phyloP scores from a whole-genome alignment of 2,329 filamentous ascomycete genomes.

The Alternaria gansuensis region DNA sequence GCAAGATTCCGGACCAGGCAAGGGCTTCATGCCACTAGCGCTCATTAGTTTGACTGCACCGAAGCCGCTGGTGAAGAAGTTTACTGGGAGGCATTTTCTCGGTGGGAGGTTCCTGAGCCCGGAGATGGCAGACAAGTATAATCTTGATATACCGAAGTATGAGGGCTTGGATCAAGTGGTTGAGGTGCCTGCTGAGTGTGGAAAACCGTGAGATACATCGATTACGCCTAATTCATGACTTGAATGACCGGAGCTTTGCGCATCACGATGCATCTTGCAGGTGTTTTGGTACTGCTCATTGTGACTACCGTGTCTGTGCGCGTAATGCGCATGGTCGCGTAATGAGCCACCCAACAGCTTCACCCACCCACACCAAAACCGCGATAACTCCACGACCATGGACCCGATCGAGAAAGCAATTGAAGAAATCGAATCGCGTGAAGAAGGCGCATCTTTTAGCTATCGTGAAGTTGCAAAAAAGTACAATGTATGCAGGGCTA shows the following conservation, averaged over 20 bases:
- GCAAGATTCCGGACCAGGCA: constrained; percentile 77
- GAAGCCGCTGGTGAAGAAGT: constrained; percentile 86
- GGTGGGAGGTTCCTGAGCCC: constrained; percentile 88
- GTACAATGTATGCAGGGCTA: no score
- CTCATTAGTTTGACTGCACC: constrained; percentile 91
- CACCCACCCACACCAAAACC: no score
- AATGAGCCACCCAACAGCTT: no score
- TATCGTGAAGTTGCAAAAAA: no score
- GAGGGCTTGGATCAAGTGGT: constrained; percentile 88
- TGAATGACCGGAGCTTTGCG: background rate
- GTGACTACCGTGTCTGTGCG: no score
- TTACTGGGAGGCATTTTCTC: constrained; percentile 87
- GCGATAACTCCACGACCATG: no score
- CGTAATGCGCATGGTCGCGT: no score
- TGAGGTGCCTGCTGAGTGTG: constrained; percentile 66
- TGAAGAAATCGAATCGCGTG: no score
- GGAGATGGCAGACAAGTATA: constrained; percentile 83
- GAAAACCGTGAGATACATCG: constrained; percentile 24
- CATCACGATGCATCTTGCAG: constrained; percentile 5
- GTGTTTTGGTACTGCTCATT: constrained; percentile 20
- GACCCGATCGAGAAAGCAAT: no score
- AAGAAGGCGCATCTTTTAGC: no score
- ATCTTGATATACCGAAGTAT: constrained; percentile 82
- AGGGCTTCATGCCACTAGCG: constrained; percentile 79
- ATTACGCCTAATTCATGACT: background rate